These are phyloP conservation scores for Mortierella hygrophila DNA, from an alignment of 192 early-diverging fungal genomes.

Conservation along the genomic window DNA sequence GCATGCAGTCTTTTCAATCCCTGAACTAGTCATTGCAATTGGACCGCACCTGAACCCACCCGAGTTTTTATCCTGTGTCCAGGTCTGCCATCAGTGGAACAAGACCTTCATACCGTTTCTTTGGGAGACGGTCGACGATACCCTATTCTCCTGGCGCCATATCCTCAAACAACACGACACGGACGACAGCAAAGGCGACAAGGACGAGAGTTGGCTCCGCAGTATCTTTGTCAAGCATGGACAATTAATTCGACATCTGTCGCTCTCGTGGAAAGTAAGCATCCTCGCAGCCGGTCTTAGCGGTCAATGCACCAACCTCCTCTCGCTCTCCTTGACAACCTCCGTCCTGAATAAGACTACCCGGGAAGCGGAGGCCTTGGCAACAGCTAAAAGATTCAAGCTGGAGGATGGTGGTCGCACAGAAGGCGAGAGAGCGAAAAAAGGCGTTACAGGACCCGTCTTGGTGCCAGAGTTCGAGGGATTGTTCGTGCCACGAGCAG, in stretches of 20 bases:
- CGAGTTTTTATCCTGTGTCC: not conserved
- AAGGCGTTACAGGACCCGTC: not conserved
- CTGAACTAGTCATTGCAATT: not conserved
- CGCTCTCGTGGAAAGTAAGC: not conserved
- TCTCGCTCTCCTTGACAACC: not conserved
- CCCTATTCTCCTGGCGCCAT: not conserved
- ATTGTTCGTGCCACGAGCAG: not conserved
- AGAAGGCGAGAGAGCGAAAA: not conserved
- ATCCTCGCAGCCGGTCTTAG: not conserved
- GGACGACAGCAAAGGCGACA: not conserved
- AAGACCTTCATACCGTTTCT: not conserved
- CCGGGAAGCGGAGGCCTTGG: not conserved
- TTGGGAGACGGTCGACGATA: slow-evolving; percentile 1
- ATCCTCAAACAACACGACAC: not conserved
- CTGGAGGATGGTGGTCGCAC: not conserved
- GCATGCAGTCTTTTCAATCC: not conserved
- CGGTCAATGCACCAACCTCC: not conserved
- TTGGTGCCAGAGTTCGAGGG: not conserved
- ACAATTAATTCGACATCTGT: not conserved
- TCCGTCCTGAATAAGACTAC: not conserved
- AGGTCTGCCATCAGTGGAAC: not conserved
- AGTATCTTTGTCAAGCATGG: not conserved
- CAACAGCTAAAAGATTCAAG: not conserved
- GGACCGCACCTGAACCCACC: not conserved
- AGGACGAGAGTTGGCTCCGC: not conserved